Evolutionary conservation across 352 stramenopile species (phyloP), one percentile per base, ranked within the genome.

Genomic region (Phytophthora niederhauseri): DNA sequence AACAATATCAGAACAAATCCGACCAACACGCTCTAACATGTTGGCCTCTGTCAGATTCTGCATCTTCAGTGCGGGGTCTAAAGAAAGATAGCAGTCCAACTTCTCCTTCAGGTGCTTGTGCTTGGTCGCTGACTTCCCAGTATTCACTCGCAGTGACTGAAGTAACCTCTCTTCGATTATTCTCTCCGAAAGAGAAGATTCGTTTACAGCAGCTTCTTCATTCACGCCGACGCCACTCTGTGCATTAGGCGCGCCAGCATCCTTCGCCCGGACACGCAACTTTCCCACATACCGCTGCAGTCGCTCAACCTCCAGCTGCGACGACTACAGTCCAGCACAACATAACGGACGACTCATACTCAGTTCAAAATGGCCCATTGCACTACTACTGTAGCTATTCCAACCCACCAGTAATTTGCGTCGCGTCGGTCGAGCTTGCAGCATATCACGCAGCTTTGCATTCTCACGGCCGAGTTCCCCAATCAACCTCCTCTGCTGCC

Each of bases 1-100:
- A 8, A 82, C 72, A 38, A 82, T 76, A 52, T 80, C 61, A 2
- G 68, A 76, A 43, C 72, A 77, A 22, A 82, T 57, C 8, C 50
- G 60, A 5, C 72, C 72, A 54, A 82, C 57, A 14, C 49, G 64
- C 30, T 75, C 61, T 19, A 57, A 24, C 6, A 81, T 57, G 5
- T 34, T 22, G 9, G 48, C 3, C 36, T 72, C 26, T 28, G 51
- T 41, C 34, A 63, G 36, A 6, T 46, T 24, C 4, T 58, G 30
- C 12, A 30, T 22, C 11, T 59, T 48, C 26, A 46, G 58, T 20
- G 22, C 55, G 2, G 57, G 24, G 17, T 78, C 68, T 6, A 81
- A 58, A 0, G 64, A 62, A 4, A 81, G 59, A 30, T 58, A 67
- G 46, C 70, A 78, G 51, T 65, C 45, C 26, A 75, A 55, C 14